Evolutionary conservation across 306 rosid genomes (phyloP).

Genomic region (Dryas octopetala): DNA sequence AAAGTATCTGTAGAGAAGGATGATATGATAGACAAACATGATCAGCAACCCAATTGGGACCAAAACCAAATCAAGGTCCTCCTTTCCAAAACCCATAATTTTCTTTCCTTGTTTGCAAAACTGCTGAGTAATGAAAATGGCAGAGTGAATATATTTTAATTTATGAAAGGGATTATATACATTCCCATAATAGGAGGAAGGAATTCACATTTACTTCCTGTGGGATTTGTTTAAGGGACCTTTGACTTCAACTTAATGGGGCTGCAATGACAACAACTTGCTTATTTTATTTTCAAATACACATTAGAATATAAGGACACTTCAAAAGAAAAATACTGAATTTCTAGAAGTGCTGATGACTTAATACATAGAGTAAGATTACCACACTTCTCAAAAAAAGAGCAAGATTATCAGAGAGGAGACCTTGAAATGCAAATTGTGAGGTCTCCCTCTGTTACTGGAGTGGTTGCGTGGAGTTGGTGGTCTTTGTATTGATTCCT

Average conservation of each 20-base stretch:
- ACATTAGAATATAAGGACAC: background rate
- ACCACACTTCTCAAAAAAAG: too few relatives aligned
- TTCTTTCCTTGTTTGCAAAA: background rate
- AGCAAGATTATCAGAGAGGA: background rate
- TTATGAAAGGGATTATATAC: background rate
- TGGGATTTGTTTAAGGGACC: background rate
- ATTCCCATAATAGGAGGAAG: background rate
- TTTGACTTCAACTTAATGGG: slow-evolving; percentile 19
- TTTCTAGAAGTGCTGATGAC: background rate
- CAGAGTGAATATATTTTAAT: background rate
- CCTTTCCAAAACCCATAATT: slow-evolving; percentile 52
- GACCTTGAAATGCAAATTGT: background rate
- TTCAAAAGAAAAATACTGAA: background rate
- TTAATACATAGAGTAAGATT: background rate
- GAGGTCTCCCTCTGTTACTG: background rate
- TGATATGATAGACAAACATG: slow-evolving; percentile 68
- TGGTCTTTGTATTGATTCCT: background rate
- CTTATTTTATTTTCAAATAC: background rate
- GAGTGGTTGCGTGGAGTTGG: background rate
- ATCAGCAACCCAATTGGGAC: slow-evolving; percentile 68
- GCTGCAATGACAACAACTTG: slow-evolving; percentile 2
- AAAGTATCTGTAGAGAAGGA: slow-evolving; percentile 58
- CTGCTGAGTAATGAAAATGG: background rate
- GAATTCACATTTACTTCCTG: background rate
- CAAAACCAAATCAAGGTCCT: slow-evolving; percentile 62